phyloP scores from a whole-genome alignment of 257 asterid species.

The Parsonsia alboflavescens region DNA sequence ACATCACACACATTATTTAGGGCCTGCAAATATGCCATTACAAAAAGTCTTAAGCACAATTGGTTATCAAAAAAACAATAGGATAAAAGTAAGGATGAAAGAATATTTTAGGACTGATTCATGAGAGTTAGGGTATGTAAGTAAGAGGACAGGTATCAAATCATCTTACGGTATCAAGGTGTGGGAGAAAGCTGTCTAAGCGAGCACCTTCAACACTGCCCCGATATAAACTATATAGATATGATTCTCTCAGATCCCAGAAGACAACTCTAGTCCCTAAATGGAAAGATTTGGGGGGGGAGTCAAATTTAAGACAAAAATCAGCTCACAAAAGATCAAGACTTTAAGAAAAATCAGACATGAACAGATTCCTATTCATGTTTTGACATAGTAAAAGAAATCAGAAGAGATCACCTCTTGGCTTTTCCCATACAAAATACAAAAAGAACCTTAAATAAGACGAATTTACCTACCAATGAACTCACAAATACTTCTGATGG shows the following conservation, averaged over 20 bases:
- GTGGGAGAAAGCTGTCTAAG: constrained; percentile 66
- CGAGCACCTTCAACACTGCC: constrained; percentile 78
- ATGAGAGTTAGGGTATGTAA: neutral
- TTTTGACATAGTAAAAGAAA: neutral
- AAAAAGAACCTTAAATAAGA: constrained; percentile 5
- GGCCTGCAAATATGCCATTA: constrained; percentile 48
- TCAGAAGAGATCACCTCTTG: neutral
- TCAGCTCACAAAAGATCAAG: neutral
- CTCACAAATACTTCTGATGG: constrained; percentile 58
- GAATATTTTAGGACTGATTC: neutral
- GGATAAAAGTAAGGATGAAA: neutral
- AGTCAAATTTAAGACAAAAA: neutral
- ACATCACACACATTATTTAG: constrained; percentile 64
- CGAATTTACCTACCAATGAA: constrained; percentile 53
- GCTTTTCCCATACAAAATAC: neutral
- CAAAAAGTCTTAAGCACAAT: neutral
- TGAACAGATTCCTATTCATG: neutral
- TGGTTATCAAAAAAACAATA: neutral
- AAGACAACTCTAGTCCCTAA: constrained; percentile 84
- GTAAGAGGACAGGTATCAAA: constrained; percentile 9
- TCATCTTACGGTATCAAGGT: constrained; percentile 67
- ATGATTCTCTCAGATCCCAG: constrained; percentile 91
- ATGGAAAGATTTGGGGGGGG: neutral
- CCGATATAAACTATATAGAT: constrained; percentile 55
- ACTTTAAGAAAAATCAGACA: neutral